Base-by-base conservation (phyloP, 2,329 filamentous ascomycete species). In the Stagonosporopsis rhizophila region DNA sequence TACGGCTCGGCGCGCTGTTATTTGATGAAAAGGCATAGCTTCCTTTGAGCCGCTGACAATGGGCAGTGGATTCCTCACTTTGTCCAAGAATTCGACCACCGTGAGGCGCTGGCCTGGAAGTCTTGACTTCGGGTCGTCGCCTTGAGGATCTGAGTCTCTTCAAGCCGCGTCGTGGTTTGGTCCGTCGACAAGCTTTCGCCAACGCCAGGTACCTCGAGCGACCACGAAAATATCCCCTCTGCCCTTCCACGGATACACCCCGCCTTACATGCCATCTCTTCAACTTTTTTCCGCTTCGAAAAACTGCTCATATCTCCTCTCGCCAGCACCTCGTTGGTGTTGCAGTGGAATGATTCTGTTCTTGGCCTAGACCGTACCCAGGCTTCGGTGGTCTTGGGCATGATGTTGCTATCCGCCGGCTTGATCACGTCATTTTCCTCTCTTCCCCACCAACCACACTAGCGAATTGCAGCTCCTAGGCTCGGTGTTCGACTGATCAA, bases 391-490 rank as follows among this genome's bases (percentile, higher is more conserved):
- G 11, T 44, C 8, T 52, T 61, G 44, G 55, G 59, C 59, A 42
- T 49, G 55, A 58, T 58, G 55, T 61, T 56, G 59, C 54, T 53
- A 58, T 61, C 52, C 39, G 23, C 38, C 38, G 27, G 48, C 45
- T 37, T 35, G 45, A 61, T 55, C 59, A 61, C 59, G 59, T 61
- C 59, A 61, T 61, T 52, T 45, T 39, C 23, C 25, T 32, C 25
- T 15, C 23, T 52, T 42, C 23, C 39, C 9, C 39, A 15, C 41
- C 41, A 44, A 51, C 17, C 40, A 51, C 15, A 7, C 25, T 19
- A 34, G 23, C 41, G 15, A 52, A 32, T 45, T 17, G 22, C 9
- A 6, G 34, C 28, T 32, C 19, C 5, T 25, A 34, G 25, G 23
- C 20, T 25, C n/a, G 25, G 4, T 15, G 25, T 15, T 5, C 49